A percentile compares a stretch with the other conserved stretches of the same genome.
Evolutionary conservation across 2,329 filamentous ascomycete genomes (phyloP).

Genomic region (Penicillium sp.): DNA sequence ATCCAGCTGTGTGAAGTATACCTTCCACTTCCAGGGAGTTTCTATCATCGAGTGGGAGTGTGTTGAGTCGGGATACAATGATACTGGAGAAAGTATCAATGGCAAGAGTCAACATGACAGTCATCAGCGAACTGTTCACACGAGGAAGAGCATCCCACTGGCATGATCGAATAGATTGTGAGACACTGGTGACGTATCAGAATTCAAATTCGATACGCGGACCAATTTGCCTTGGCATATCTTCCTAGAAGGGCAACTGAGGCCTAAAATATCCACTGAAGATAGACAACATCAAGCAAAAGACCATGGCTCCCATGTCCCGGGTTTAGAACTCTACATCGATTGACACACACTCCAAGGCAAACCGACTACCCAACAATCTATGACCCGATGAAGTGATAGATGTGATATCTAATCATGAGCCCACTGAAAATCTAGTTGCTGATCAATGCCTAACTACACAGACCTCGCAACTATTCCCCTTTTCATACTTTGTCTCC

Average conservation of each 20-base stretch:
- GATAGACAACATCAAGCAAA: background rate
- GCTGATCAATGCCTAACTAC: background rate
- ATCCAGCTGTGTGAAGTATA: conserved; percentile 17
- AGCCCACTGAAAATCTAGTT: no score
- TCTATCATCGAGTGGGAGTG: conserved; percentile 30
- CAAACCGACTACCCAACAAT: no score
- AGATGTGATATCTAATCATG: no score
- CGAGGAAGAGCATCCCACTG: background rate
- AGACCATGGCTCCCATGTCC: background rate
- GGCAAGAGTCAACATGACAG: background rate
- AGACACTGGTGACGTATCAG: background rate
- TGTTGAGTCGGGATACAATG: background rate
- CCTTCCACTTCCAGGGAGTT: conserved; percentile 33
- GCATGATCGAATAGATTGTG: background rate
- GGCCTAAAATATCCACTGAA: background rate
- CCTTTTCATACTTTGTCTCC: background rate
- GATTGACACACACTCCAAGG: background rate
- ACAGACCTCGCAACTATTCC: background rate
- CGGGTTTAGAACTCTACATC: background rate
- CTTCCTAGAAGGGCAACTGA: background rate
- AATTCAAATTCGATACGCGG: background rate
- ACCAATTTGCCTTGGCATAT: background rate
- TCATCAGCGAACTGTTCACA: conserved; percentile 2
- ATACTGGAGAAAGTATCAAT: background rate
- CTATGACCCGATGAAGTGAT: no score